These are phyloP conservation scores for Buxus sempervirens DNA, from an alignment of 164 flowering plant genomes.

Conservation along the genomic window DNA sequence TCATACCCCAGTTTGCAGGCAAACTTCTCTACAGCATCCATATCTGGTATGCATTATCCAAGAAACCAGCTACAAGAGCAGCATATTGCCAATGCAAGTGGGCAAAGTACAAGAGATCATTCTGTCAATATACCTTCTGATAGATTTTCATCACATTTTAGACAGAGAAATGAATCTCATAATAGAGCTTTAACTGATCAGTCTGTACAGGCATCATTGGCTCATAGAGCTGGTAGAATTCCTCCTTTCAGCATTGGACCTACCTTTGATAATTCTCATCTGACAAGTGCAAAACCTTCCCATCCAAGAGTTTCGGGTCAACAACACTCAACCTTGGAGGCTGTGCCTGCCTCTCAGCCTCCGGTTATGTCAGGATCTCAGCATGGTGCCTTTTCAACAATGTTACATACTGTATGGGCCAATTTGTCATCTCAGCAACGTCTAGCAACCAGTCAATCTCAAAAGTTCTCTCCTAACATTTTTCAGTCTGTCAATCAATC, in stretches of 20 bases:
- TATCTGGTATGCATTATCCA: constrained; percentile 27
- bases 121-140: constrained; percentile 20
- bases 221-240: constrained; percentile 13
- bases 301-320: constrained; percentile 19
- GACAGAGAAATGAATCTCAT: constrained; percentile 18
- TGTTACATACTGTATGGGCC: constrained; percentile 24
- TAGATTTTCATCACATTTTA: constrained; percentile 19
- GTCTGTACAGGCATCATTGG: constrained; percentile 16
- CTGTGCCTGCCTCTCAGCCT: constrained; percentile 22
- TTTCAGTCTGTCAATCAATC: constrained; percentile 18
- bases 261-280: constrained; percentile 19
- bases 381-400: constrained; percentile 24
- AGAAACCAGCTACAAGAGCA: constrained; percentile 31
- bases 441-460: constrained; percentile 14
- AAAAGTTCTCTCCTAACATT: constrained; percentile 2
- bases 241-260: constrained; percentile 15
- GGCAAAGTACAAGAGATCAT: constrained; percentile 19
- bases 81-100: constrained; percentile 20
- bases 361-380: constrained; percentile 21
- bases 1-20: constrained; percentile 19
- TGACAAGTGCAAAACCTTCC: constrained; percentile 10
- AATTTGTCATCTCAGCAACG: constrained; percentile 29
- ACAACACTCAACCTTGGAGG: constrained; percentile 4
- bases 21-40: constrained; percentile 23
- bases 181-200: constrained; percentile 19